Conservation (phyloP, 108 stramenopile species). For the Fistulifera solaris region DNA sequence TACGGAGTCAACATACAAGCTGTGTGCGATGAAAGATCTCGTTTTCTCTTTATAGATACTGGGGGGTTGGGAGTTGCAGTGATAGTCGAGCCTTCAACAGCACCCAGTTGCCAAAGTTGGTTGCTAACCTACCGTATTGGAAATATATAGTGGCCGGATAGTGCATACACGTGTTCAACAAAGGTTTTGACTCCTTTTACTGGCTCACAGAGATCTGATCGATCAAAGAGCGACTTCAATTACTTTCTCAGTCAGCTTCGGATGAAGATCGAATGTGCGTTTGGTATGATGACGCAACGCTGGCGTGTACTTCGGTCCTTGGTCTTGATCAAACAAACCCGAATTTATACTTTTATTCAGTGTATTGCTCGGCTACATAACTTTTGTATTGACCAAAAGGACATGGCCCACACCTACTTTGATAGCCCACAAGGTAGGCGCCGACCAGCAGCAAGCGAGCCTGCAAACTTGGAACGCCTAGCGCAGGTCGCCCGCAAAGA, state of each 20-base stretch:
- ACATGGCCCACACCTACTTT: no score
- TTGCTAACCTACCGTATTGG: background rate
- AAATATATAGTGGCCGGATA: slow-evolving; percentile 6
- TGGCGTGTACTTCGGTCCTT: slow-evolving; percentile 2
- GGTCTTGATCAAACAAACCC: no score
- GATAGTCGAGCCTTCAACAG: no score
- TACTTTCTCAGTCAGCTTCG: slow-evolving; percentile 16
- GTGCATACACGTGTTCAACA: slow-evolving; percentile 6
- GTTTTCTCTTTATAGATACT: slow-evolving; percentile 12
- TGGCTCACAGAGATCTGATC: slow-evolving; percentile 10
- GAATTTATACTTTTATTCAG: no score
- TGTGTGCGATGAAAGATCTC: slow-evolving; percentile 5
- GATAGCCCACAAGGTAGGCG: no score
- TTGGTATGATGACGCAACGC: slow-evolving; percentile 15
- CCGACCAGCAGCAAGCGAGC: no score
- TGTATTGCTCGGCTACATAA: no score
- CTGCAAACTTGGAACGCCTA: no score
- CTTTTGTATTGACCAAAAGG: no score
- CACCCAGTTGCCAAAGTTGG: no score
- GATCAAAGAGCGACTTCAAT: slow-evolving; percentile 15
- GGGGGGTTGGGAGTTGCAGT: background rate
- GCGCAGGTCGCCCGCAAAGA: no score
- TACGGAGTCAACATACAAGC: slow-evolving; percentile 28
- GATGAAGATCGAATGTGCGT: slow-evolving; percentile 28
- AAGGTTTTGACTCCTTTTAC: slow-evolving; percentile 14